phyloP scores from a whole-genome alignment of 2,329 filamentous ascomycete species.

The Curvularia lunata region DNA sequence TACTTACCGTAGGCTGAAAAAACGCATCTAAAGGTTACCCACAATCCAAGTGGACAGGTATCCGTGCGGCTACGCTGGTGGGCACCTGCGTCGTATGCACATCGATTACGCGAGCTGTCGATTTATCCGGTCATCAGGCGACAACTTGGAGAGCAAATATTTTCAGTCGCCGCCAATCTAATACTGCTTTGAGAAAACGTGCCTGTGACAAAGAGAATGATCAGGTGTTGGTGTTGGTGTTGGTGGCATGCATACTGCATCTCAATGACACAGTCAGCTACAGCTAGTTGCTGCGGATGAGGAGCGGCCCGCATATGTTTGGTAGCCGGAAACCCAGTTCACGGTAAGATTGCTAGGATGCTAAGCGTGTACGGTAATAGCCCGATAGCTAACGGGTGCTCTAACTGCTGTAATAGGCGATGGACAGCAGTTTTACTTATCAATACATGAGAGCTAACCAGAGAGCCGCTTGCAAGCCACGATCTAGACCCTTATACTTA shows the following conservation, averaged over 20 bases:
- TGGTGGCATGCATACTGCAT: neutral
- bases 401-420: neutral
- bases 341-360: neutral
- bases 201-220: neutral
- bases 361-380: neutral
- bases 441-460: neutral
- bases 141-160: neutral
- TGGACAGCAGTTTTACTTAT: neutral
- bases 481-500: neutral
- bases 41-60: neutral
- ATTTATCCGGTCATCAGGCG: constrained; percentile 8
- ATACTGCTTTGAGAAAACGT: neutral
- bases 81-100: neutral
- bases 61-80: neutral
- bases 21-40: neutral
- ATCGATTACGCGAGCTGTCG: constrained; percentile 2
- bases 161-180: neutral
- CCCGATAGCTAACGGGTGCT: neutral
- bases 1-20: neutral
- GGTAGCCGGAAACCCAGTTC: neutral
- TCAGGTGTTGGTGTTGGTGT: neutral
- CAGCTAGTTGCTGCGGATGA: neutral
- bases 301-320: neutral
- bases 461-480: neutral
- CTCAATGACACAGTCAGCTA: neutral